phyloP scores from a whole-genome alignment of 1,139 yeast genomes.

The Blastobotrys apis region DNA sequence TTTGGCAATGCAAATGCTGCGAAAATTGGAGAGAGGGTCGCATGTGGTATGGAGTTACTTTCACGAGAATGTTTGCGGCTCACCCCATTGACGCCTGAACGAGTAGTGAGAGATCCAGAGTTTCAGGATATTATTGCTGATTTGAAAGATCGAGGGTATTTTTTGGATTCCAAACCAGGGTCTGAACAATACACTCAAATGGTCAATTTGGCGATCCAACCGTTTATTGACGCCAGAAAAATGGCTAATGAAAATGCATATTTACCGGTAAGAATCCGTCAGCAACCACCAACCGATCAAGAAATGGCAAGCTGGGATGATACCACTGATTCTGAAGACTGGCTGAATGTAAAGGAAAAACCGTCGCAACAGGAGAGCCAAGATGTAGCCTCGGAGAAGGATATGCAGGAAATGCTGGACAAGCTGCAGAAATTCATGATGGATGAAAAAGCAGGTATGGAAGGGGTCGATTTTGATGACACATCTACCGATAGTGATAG shows the following conservation, averaged over 20 bases:
- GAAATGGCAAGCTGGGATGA: conserved; percentile 24
- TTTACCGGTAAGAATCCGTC: conserved; percentile 12
- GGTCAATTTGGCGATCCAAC: conserved; percentile 16
- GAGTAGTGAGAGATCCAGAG: conserved; percentile 14
- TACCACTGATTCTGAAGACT: conserved; percentile 26
- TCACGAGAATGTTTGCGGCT: conserved; percentile 8
- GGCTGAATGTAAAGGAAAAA: conserved; percentile 21
- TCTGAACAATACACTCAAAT: conserved; percentile 16
- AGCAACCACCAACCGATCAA: conserved; percentile 21
- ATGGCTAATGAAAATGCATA: conserved; percentile 15
- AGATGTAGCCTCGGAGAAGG: conserved; percentile 9
- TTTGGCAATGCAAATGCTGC: conserved; percentile 17
- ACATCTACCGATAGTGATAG: conserved; percentile 5
- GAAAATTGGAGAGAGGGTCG: conserved; percentile 28
- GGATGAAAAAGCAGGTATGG: conserved; percentile 16
- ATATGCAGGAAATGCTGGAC: conserved; percentile 15
- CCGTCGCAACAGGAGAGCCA: background rate
- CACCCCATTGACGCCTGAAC: conserved; percentile 6
- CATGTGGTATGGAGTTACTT: conserved; percentile 29
- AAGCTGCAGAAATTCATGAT: conserved; percentile 14
- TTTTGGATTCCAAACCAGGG: conserved; percentile 17
- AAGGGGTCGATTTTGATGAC: conserved; percentile 15
- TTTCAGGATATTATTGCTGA: conserved; percentile 16
- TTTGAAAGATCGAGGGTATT: conserved; percentile 21
- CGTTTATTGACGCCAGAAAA: conserved; percentile 15